Percentiles rank a stretch among this genome's conserved stretches.
Conservation (phyloP, 768 basidiomycete genomes). For the Guyanaporus albipodus region DNA sequence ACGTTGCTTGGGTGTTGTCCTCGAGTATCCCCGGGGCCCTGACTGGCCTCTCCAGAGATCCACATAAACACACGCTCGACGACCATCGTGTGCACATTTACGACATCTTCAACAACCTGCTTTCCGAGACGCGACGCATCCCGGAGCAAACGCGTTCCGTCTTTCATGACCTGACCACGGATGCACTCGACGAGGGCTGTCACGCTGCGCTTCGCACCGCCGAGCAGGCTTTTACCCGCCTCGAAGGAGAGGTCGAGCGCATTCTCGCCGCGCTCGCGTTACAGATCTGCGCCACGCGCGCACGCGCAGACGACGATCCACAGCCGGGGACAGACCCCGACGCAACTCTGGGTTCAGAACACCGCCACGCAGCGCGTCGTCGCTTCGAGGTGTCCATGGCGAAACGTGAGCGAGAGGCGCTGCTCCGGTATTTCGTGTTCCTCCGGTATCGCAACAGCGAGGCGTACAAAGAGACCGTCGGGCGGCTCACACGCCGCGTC, state of each 20-base stretch:
- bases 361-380: background rate
- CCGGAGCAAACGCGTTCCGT: conserved; percentile 35
- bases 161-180: conserved; percentile 40
- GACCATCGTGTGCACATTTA: conserved; percentile 48
- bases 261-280: conserved; percentile 36
- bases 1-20: conserved; percentile 17
- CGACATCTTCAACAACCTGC: conserved; percentile 48
- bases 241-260: conserved; percentile 42
- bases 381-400: conserved; percentile 23
- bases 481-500: conserved; percentile 22
- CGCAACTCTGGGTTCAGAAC: background rate
- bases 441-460: conserved; percentile 55
- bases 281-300: conserved; percentile 24
- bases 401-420: conserved; percentile 30
- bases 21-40: background rate
- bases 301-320: background rate
- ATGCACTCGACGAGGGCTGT: conserved; percentile 35
- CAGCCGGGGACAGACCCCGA: background rate
- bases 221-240: conserved; percentile 38
- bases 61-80: conserved; percentile 28
- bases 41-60: conserved; percentile 16
- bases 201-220: conserved; percentile 37
- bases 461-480: conserved; percentile 40
- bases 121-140: conserved; percentile 42
- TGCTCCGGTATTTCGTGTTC: conserved; percentile 52